Evolutionary conservation across 2,329 filamentous ascomycete species (phyloP).

Genomic region (Phialophora macrospora): DNA sequence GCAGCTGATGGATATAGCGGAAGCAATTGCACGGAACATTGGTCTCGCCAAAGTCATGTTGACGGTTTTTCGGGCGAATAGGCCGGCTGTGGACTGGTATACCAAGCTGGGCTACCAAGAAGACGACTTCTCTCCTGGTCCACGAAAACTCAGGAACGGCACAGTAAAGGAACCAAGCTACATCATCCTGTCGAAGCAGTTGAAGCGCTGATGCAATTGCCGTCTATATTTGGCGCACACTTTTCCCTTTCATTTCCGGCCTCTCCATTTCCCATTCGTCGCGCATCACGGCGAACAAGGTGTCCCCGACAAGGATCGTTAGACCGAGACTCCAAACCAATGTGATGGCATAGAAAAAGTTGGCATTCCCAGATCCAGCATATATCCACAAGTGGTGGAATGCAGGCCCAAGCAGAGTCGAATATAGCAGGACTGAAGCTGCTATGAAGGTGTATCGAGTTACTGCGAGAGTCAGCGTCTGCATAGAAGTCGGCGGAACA

Average conservation of each 20-base stretch:
- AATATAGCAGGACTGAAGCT: conserved; percentile 81
- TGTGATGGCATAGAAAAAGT: conserved; percentile 99
- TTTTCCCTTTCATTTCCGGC: conserved; percentile 87
- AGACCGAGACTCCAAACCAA: conserved; percentile 95
- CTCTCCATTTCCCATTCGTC: conserved; percentile 94
- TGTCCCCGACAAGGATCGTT: conserved; percentile 83
- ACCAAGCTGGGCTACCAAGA: conserved; percentile 55
- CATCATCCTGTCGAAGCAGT: conserved; percentile 57
- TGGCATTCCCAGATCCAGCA: conserved; percentile 94
- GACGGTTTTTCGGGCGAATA: conserved; percentile 63
- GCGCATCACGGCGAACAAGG: conserved; percentile 82
- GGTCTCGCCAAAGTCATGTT: conserved; percentile 63
- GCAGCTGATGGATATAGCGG: conserved; percentile 56
- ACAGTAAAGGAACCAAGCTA: conserved; percentile 57
- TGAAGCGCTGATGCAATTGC: conserved; percentile 36
- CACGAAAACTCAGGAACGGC: conserved; percentile 56
- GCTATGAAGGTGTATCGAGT: conserved; percentile 94
- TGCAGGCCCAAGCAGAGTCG: conserved; percentile 84
- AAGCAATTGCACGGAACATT: conserved; percentile 53
- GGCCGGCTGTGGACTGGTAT: conserved; percentile 56
- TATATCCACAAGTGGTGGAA: conserved; percentile 99
- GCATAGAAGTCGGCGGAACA: neutral
- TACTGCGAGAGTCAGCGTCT: conserved; percentile 57
- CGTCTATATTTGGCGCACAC: conserved; percentile 76
- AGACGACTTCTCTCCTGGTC: conserved; percentile 59